Percentiles rank a stretch among this genome's conserved stretches.
These are phyloP conservation scores for Didymella lethalis DNA, from an alignment of 2,329 filamentous ascomycete genomes.

Conservation along the genomic window DNA sequence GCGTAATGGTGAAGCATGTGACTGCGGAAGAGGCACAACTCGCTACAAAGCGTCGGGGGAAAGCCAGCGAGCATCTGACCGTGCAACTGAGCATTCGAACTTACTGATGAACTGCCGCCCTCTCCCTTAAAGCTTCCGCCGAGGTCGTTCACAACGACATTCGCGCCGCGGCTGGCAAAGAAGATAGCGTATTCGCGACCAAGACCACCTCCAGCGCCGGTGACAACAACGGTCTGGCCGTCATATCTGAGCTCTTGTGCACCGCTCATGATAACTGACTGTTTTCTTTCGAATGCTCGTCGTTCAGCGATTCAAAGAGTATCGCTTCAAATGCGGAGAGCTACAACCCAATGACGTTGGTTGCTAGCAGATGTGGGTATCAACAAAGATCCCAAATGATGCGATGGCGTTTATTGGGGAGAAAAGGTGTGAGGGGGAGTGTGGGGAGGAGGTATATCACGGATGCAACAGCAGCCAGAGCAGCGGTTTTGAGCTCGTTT, in stretches of 20 bases:
- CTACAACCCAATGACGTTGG: conserved; percentile 16
- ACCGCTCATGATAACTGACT: conserved; percentile 40
- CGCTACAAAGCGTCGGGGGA: not conserved
- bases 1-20: conserved; percentile 8
- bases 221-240: conserved; percentile 88
- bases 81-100: conserved; percentile 27
- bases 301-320: not conserved
- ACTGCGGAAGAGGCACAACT: not conserved
- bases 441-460: conserved; percentile 9
- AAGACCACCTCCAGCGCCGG: conserved; percentile 82
- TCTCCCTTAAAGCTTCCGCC: conserved; percentile 94
- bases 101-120: conserved; percentile 83
- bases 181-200: conserved; percentile 86
- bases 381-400: conserved; percentile 18
- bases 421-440: not conserved
- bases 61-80: not conserved
- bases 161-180: conserved; percentile 90
- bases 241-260: conserved; percentile 74
- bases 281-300: not conserved
- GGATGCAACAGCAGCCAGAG: conserved; percentile 17
- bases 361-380: conserved; percentile 15
- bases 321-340: conserved; percentile 7
- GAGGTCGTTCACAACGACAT: conserved; percentile 95
- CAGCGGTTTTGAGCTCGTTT: conserved; percentile 20
- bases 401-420: not conserved